These are phyloP conservation scores for Boechera divaricarpa DNA, from an alignment of 345 rosid species.

Conservation along the genomic window DNA sequence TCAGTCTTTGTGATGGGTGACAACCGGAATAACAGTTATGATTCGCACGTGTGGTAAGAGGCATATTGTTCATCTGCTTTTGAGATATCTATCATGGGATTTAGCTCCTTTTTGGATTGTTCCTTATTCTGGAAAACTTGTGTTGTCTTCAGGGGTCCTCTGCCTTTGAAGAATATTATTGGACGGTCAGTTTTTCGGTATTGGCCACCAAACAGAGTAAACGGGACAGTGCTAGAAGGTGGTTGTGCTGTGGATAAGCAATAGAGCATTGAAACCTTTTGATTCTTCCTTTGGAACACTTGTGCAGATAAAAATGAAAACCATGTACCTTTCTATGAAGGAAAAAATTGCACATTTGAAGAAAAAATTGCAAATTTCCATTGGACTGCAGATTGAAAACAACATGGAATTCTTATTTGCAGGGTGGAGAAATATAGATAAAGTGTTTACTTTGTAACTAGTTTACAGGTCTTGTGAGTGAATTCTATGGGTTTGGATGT, in stretches of 20 bases:
- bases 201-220: conserved; percentile 92
- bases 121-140: conserved; percentile 21
- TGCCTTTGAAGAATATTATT: conserved; percentile 86
- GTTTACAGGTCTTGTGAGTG: conserved; percentile 48
- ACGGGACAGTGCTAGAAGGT: conserved; percentile 63
- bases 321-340: conserved; percentile 18
- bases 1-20: conserved; percentile 98
- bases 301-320: conserved; percentile 14
- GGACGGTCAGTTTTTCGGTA: conserved; percentile 91
- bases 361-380: conserved; percentile 11
- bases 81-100: background rate
- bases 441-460: conserved; percentile 37
- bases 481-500: conserved; percentile 57
- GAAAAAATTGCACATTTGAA: conserved; percentile 16
- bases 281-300: conserved; percentile 14
- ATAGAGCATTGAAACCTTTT: conserved; percentile 39
- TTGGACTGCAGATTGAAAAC: background rate
- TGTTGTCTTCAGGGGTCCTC: conserved; percentile 73
- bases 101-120: conserved; percentile 28
- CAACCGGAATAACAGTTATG: conserved; percentile 94
- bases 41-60: conserved; percentile 94
- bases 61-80: background rate
- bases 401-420: conserved; percentile 12
- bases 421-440: conserved; percentile 2
- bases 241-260: conserved; percentile 75